These are phyloP conservation scores for Arthrobotrys entomopaga DNA, from an alignment of 2,329 filamentous ascomycete species.

Conservation along the genomic window DNA sequence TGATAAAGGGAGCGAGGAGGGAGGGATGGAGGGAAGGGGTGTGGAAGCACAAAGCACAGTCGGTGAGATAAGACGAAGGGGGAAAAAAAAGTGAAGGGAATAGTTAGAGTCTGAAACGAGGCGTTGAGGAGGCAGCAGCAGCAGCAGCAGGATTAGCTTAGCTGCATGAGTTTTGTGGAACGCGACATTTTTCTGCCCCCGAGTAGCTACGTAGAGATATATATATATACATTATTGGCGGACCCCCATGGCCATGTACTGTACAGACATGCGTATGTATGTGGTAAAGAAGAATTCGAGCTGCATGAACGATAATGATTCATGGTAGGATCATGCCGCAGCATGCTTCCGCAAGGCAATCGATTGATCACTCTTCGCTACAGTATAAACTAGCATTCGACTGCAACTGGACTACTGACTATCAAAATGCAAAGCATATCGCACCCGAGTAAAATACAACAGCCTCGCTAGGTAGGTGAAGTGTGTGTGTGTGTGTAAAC, in stretches of 20 bases:
- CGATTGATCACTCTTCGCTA: too few species aligned
- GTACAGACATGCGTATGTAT: too few species aligned
- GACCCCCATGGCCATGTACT: background rate
- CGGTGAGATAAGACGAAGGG: slow-evolving; percentile 40
- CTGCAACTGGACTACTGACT: background rate
- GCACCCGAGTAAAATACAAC: background rate
- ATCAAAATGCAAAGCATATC: background rate
- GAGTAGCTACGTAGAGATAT: too few species aligned
- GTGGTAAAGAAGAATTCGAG: slow-evolving; percentile 12
- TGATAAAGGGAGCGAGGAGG: background rate
- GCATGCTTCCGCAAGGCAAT: too few species aligned
- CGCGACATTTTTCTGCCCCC: slow-evolving; percentile 17
- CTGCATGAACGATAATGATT: slow-evolving; percentile 26
- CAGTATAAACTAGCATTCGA: background rate
- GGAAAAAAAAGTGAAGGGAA: slow-evolving; percentile 22
- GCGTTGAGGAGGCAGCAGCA: slow-evolving; percentile 37
- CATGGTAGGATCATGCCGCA: slow-evolving; percentile 4
- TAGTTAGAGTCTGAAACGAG: slow-evolving; percentile 52
- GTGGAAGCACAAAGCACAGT: slow-evolving; percentile 9
- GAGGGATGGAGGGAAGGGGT: slow-evolving; percentile 16
- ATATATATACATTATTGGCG: too few species aligned
- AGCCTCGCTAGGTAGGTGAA: background rate
- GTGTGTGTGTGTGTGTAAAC: background rate
- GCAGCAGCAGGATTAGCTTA: too few species aligned
- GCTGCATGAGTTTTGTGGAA: slow-evolving; percentile 41